Evolutionary conservation across 2,329 filamentous ascomycete genomes (phyloP).

Genomic region (Colletotrichum sp.): DNA sequence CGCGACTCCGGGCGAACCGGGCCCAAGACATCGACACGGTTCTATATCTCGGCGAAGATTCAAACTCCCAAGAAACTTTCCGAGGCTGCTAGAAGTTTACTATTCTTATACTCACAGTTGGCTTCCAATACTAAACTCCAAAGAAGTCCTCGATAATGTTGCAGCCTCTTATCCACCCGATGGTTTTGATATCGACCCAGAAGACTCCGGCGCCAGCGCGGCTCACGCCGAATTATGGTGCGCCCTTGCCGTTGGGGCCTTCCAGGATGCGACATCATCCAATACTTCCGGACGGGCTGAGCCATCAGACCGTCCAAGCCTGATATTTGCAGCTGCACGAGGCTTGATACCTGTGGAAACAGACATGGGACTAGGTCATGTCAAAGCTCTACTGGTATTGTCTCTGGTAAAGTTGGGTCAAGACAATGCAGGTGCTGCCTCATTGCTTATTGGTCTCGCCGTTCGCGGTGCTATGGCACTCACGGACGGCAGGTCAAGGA

Average conservation of each 20-base stretch:
- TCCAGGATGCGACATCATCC: slow-evolving; percentile 48
- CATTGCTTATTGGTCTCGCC: slow-evolving; percentile 70
- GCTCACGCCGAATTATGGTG: slow-evolving; percentile 65
- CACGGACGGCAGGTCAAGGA: not conserved
- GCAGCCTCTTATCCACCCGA: slow-evolving; percentile 46
- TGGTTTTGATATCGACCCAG: slow-evolving; percentile 33
- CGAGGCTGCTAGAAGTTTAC: slow-evolving; percentile 72
- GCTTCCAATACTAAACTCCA: slow-evolving; percentile 73
- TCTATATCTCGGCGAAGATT: slow-evolving; percentile 5
- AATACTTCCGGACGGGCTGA: slow-evolving; percentile 18
- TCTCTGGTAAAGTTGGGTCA: slow-evolving; percentile 68
- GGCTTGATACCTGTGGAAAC: slow-evolving; percentile 54
- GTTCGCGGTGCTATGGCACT: slow-evolving; percentile 39
- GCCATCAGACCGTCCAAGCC: slow-evolving; percentile 30
- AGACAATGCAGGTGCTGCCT: slow-evolving; percentile 62
- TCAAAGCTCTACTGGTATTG: slow-evolving; percentile 63
- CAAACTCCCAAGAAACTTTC: slow-evolving; percentile 58
- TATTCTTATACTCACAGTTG: slow-evolving; percentile 79
- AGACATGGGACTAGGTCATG: slow-evolving; percentile 41
- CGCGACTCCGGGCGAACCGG: not conserved
- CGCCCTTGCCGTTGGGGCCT: slow-evolving; percentile 61
- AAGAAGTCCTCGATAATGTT: slow-evolving; percentile 61
- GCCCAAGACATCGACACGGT: not conserved
- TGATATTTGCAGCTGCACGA: slow-evolving; percentile 56
- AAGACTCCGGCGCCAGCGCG: slow-evolving; percentile 33